Evolutionary conservation across 257 asterid genomes (phyloP).

Genomic region (Solanum chilense): DNA sequence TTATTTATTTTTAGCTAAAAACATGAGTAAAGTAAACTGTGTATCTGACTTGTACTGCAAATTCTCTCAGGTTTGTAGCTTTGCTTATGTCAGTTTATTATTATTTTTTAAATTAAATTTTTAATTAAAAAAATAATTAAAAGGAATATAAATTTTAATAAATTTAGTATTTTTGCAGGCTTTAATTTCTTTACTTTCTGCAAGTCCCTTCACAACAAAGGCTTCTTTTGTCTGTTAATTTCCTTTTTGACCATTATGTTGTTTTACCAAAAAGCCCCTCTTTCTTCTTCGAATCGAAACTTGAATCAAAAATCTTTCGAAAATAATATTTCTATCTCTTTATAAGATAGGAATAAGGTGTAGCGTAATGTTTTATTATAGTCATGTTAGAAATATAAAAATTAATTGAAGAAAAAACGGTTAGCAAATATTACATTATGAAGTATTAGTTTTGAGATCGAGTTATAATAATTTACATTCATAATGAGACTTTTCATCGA

Average conservation of each 20-base stretch:
- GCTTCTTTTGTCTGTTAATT: conserved; percentile 9
- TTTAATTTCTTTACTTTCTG: background rate
- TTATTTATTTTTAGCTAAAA: background rate
- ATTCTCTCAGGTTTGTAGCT: conserved; percentile 10
- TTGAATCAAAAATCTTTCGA: rapidly evolving
- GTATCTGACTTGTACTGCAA: conserved; percentile 20
- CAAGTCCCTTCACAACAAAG: conserved; percentile 9
- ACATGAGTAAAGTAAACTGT: conserved; percentile 6
- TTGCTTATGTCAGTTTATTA: conserved; percentile 2
- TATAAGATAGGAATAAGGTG: background rate
- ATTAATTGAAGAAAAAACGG: background rate
- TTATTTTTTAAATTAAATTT: background rate
- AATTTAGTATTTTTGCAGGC: background rate
- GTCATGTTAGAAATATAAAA: background rate
- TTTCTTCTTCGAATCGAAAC: background rate
- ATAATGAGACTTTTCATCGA: background rate
- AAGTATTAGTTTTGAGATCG: background rate
- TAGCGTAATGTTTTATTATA: background rate
- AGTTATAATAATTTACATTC: background rate
- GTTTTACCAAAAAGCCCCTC: background rate
- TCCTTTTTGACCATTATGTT: background rate
- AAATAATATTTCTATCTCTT: rapidly evolving
- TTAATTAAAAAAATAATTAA: too few species aligned
- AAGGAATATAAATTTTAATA: background rate
- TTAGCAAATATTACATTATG: background rate